Conservation (phyloP, 345 rosid genomes). For the Citrus mangshanensis region DNA sequence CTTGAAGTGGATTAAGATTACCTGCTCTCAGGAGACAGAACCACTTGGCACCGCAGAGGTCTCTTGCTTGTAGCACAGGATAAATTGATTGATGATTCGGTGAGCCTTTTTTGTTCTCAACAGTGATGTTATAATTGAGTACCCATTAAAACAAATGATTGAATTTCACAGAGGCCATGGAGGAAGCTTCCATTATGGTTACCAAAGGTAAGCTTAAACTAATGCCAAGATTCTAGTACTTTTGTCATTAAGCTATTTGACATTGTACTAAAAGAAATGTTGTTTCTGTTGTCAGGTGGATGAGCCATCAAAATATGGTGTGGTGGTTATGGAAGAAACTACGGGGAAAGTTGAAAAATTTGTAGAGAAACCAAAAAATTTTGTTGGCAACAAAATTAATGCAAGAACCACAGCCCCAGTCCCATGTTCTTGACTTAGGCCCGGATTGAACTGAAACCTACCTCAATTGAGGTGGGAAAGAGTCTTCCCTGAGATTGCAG, state of each 20-base stretch:
- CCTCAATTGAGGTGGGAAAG: conserved; percentile 88
- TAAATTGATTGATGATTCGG: conserved; percentile 54
- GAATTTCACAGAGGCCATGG: conserved; percentile 69
- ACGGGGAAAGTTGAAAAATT: conserved; percentile 64
- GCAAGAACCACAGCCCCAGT: no score
- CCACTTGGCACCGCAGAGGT: conserved; percentile 87
- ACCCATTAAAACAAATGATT: conserved; percentile 62
- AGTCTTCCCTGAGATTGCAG: conserved; percentile 76
- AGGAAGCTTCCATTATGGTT: conserved; percentile 85
- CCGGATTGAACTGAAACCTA: conserved; percentile 62
- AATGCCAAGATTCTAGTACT: neutral
- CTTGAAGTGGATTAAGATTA: conserved; percentile 70
- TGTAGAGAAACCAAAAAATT: conserved; percentile 72
- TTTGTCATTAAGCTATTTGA: neutral
- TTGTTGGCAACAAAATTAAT: conserved; percentile 85
- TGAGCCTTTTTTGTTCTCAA: conserved; percentile 81
- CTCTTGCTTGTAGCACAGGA: conserved; percentile 78
- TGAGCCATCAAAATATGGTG: conserved; percentile 85
- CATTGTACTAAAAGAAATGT: neutral
- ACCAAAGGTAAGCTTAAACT: conserved; percentile 70
- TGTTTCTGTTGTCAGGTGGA: conserved; percentile 47
- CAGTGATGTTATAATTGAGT: conserved; percentile 82
- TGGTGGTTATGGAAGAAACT: conserved; percentile 69
- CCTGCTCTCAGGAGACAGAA: conserved; percentile 82
- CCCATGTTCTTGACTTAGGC: conserved; percentile 74